Evolutionary conservation across 2,329 filamentous ascomycete genomes (phyloP).

Genomic region (Arthrocladium fulminans): DNA sequence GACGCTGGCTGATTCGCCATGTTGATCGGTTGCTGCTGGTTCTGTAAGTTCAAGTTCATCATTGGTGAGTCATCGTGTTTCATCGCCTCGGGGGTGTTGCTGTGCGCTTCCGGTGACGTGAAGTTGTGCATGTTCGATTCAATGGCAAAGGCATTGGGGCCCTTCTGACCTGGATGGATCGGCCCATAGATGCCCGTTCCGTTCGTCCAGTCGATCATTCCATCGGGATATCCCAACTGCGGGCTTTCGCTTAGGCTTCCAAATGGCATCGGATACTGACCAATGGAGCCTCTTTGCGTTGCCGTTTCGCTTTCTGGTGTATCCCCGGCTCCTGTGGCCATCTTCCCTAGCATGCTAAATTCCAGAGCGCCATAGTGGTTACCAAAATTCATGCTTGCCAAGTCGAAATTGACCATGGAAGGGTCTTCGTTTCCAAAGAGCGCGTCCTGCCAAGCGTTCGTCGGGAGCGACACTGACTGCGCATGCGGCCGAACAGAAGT

Average conservation of each 20-base stretch:
- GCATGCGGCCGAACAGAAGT: slow-evolving; percentile 31
- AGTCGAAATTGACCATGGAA: slow-evolving; percentile 88
- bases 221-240: slow-evolving; percentile 35
- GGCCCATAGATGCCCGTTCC: slow-evolving; percentile 31
- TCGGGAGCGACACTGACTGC: slow-evolving; percentile 39
- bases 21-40: slow-evolving; percentile 5
- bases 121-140: slow-evolving; percentile 49
- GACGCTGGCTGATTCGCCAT: neutral
- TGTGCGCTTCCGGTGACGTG: slow-evolving; percentile 50
- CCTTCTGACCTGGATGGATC: slow-evolving; percentile 20
- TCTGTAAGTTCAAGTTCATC: slow-evolving; percentile 24
- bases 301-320: slow-evolving; percentile 58
- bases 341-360: slow-evolving; percentile 91
- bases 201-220: slow-evolving; percentile 35
- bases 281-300: slow-evolving; percentile 39
- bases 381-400: slow-evolving; percentile 87
- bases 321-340: slow-evolving; percentile 84
- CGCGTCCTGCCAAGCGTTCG: slow-evolving; percentile 38
- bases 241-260: slow-evolving; percentile 39
- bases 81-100: slow-evolving; percentile 38
- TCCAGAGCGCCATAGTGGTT: slow-evolving; percentile 94
- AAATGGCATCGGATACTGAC: slow-evolving; percentile 31
- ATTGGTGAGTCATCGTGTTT: slow-evolving; percentile 27
- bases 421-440: slow-evolving; percentile 89
- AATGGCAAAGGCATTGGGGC: slow-evolving; percentile 53